These are phyloP conservation scores for Talaromyces islandicus DNA, from an alignment of 2,329 filamentous ascomycete species.

Conservation along the genomic window DNA sequence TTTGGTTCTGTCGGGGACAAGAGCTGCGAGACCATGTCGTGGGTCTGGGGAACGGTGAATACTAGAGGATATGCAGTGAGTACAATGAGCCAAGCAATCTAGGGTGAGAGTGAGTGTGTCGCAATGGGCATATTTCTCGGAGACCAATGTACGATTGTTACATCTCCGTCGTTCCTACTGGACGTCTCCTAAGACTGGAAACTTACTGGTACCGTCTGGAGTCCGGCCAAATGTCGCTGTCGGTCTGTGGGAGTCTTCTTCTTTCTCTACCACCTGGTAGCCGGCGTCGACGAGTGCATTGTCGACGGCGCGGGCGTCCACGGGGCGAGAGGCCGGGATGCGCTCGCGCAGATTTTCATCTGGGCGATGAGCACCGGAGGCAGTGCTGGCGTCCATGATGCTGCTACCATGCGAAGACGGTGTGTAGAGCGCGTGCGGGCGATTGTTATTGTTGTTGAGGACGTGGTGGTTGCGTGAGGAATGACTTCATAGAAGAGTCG, in stretches of 20 bases:
- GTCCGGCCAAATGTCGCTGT: conserved; percentile 88
- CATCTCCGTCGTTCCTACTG: not conserved
- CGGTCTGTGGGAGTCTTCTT: conserved; percentile 47
- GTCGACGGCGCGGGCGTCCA: conserved; percentile 42
- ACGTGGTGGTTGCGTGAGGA: not conserved
- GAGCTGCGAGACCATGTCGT: conserved; percentile 98
- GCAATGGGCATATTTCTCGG: not conserved
- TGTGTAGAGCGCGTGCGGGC: not conserved
- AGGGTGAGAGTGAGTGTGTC: not conserved
- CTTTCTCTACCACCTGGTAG: conserved; percentile 36
- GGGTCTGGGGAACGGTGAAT: conserved; percentile 90
- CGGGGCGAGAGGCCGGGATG: conserved; percentile 28
- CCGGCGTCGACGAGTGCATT: conserved; percentile 33
- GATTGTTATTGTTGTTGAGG: not conserved
- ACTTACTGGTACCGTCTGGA: conserved; percentile 80
- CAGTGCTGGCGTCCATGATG: conserved; percentile 32
- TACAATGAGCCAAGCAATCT: conserved; percentile 4
- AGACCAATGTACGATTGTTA: not conserved
- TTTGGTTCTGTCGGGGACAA: conserved; percentile 92
- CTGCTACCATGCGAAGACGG: conserved; percentile 7
- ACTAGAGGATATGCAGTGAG: conserved; percentile 49
- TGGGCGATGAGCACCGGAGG: conserved; percentile 29
- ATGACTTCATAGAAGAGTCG: not conserved
- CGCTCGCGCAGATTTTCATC: conserved; percentile 44
- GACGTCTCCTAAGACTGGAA: conserved; percentile 8